Conservation (phyloP, 2,329 filamentous ascomycete species). For the Cercospora berteroae region DNA sequence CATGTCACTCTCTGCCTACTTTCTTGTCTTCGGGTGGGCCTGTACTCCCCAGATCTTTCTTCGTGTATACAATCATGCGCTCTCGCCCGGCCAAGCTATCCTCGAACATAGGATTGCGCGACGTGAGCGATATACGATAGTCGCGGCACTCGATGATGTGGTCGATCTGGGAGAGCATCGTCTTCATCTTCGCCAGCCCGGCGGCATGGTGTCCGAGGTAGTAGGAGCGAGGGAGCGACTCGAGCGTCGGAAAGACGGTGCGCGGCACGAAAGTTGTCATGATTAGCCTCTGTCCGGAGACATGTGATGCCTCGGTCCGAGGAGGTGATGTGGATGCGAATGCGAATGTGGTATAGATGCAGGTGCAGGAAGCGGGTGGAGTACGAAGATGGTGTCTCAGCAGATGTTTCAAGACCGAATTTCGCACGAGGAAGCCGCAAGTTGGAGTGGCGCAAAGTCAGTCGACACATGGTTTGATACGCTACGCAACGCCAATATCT, state of each 20-base stretch:
- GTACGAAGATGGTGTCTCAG: too few species aligned
- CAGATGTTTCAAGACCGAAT: too few species aligned
- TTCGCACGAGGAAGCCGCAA: too few species aligned
- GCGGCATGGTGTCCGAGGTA: conserved; percentile 90
- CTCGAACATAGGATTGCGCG: conserved; percentile 87
- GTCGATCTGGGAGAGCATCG: conserved; percentile 73
- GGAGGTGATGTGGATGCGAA: neutral
- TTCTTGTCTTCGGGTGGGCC: conserved; percentile 35
- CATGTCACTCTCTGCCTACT: conserved; percentile 21
- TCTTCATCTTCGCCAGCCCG: conserved; percentile 78
- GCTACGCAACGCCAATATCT: too few species aligned
- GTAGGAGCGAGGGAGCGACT: conserved; percentile 81
- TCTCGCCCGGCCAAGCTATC: conserved; percentile 68
- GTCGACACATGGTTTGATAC: too few species aligned
- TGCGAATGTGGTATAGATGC: neutral
- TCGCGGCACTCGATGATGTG: conserved; percentile 94
- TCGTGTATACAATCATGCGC: conserved; percentile 86
- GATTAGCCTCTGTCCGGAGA: conserved; percentile 22
- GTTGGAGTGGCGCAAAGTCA: too few species aligned
- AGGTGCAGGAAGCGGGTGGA: neutral
- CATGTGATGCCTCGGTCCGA: conserved; percentile 8
- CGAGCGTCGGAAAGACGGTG: conserved; percentile 66
- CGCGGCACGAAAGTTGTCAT: conserved; percentile 68
- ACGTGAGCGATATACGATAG: conserved; percentile 83
- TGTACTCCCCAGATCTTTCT: conserved; percentile 68